A percentile compares a stretch with the other conserved stretches of the same genome.
Evolutionary conservation across 345 rosid species (phyloP).

Genomic region (Cardamine chenopodiifolia): DNA sequence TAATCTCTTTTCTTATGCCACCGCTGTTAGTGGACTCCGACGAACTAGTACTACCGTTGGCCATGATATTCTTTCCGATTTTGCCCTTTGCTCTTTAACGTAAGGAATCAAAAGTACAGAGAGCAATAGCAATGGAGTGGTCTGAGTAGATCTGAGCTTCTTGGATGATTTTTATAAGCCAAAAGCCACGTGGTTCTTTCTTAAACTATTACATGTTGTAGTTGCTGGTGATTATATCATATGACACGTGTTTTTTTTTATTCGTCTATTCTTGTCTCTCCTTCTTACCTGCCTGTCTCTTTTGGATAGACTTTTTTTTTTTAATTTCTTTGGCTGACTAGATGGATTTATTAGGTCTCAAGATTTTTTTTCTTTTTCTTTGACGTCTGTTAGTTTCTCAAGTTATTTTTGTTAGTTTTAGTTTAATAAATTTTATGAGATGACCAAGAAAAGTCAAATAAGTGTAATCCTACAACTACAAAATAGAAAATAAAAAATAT

Average conservation of each 20-base stretch:
- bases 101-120: constrained; percentile 36
- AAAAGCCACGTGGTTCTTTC: constrained; percentile 33
- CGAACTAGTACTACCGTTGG: constrained; percentile 28
- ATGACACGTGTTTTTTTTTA: neutral
- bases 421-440: neutral
- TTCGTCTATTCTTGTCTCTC: constrained; percentile 9
- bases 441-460: neutral
- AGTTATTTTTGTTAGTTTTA: neutral
- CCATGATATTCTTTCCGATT: constrained; percentile 8
- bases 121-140: constrained; percentile 34
- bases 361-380: too few relatives aligned
- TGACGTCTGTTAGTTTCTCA: neutral
- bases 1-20: constrained; percentile 55
- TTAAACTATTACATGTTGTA: constrained; percentile 33
- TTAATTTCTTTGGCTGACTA: constrained; percentile 23
- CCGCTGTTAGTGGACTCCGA: constrained; percentile 43
- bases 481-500: neutral
- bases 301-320: constrained; percentile 30
- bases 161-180: constrained; percentile 22
- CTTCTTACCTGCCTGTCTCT: constrained; percentile 24
- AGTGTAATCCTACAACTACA: neutral
- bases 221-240: neutral
- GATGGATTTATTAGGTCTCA: constrained; percentile 10
- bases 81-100: neutral
- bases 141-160: constrained; percentile 27